Percentiles rank a stretch among this genome's conserved stretches.
Evolutionary conservation across 2,329 filamentous ascomycete genomes (phyloP).

Genomic region (Calonectria pseudoturangicola): DNA sequence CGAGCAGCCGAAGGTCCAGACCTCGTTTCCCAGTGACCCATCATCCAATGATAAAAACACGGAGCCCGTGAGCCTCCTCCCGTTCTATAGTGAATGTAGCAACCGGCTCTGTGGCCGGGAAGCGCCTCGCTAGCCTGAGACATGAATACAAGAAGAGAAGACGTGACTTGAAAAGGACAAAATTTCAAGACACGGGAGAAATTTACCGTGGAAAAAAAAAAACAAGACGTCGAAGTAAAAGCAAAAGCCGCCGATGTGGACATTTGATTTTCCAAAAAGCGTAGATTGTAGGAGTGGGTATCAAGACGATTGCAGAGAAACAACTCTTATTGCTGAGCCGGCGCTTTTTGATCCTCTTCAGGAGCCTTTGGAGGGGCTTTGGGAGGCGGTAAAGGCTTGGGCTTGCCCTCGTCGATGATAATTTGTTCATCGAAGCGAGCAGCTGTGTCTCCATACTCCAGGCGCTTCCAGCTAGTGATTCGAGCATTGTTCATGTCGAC

Average conservation of each 20-base stretch:
- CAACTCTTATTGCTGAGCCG: conserved; percentile 26
- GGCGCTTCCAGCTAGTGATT: conserved; percentile 93
- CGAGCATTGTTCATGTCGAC: conserved; percentile 93
- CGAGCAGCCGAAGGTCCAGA: conserved; percentile 20
- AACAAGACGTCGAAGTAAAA: neutral
- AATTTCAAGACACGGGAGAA: conserved; percentile 22
- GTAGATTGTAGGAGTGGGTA: conserved; percentile 18
- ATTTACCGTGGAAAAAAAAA: conserved; percentile 9
- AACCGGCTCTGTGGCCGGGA: conserved; percentile 34
- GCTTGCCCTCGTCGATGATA: conserved; percentile 77
- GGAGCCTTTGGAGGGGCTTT: conserved; percentile 17
- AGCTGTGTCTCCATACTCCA: conserved; percentile 79
- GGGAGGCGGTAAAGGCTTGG: conserved; percentile 45
- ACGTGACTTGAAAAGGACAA: conserved; percentile 26
- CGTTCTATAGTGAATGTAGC: conserved; percentile 37
- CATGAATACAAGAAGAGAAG: conserved; percentile 41
- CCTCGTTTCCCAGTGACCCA: conserved; percentile 21
- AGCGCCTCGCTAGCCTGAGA: conserved; percentile 34
- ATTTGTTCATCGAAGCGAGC: conserved; percentile 78
- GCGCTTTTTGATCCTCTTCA: conserved; percentile 9
- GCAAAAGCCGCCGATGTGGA: neutral
- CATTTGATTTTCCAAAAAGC: conserved; percentile 22
- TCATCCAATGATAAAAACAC: conserved; percentile 34
- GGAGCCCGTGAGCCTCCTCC: conserved; percentile 4
- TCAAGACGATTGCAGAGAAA: neutral